A percentile compares a stretch with the other conserved stretches of the same genome.
These are phyloP conservation scores for Ceratobasidium sp. DNA, from an alignment of 1,284 basidiomycete species.

Conservation along the genomic window DNA sequence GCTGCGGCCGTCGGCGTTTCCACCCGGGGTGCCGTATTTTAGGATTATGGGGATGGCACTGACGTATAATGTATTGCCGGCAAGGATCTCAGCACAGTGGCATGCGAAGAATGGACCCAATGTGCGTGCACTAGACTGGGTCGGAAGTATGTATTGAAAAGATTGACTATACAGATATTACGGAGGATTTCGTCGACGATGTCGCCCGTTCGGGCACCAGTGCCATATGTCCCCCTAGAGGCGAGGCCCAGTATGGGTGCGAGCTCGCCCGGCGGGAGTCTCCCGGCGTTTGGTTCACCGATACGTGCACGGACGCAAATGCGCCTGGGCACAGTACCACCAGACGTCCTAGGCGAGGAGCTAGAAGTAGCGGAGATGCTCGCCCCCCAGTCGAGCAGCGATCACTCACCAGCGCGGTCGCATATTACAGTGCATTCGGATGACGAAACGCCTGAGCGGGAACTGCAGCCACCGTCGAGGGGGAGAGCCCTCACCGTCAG, in stretches of 20 bases:
- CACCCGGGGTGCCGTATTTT: conserved; percentile 31
- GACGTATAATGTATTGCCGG: conserved; percentile 13
- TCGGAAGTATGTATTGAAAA: not conserved
- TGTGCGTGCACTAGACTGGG: conserved; percentile 7
- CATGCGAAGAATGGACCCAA: conserved; percentile 25
- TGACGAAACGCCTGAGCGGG: conserved; percentile 15
- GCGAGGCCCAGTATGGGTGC: not conserved
- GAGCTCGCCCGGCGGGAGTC: not conserved
- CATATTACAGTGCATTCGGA: conserved; percentile 30
- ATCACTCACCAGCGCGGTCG: conserved; percentile 21
- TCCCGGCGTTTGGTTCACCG: conserved; percentile 15
- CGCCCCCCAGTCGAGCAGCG: not conserved
- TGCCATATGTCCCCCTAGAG: not conserved
- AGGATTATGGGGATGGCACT: conserved; percentile 36
- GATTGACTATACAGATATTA: conserved; percentile 6
- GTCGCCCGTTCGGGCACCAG: not conserved
- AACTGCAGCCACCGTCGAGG: not conserved
- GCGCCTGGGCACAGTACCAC: conserved; percentile 22
- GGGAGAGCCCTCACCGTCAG: not conserved
- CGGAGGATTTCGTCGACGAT: conserved; percentile 26
- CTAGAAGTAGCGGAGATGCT: conserved; percentile 1
- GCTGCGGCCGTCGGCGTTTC: conserved; percentile 18
- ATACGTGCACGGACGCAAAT: not conserved
- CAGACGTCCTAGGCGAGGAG: conserved; percentile 26
- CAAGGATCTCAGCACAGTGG: conserved; percentile 18